Conservation (phyloP, 2,329 filamentous ascomycete genomes). For the Paecilomyces niveus region DNA sequence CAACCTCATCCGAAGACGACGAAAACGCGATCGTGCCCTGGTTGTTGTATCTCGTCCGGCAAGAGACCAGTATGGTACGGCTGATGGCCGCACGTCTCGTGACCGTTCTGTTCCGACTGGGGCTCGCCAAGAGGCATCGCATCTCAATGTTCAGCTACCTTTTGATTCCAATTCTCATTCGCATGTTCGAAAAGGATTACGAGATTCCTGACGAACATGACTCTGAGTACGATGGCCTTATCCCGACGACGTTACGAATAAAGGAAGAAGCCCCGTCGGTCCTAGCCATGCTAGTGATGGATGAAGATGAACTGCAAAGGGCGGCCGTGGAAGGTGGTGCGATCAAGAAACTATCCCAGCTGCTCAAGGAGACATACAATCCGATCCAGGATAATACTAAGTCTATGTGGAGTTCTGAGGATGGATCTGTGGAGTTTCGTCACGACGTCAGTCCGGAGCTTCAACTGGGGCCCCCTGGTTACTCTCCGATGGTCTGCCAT, state of each 20-base stretch:
- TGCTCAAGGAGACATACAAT: constrained; percentile 62
- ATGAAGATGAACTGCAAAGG: constrained; percentile 72
- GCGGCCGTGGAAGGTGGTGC: constrained; percentile 67
- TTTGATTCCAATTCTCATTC: constrained; percentile 62
- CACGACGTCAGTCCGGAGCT: constrained; percentile 26
- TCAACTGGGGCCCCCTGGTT: constrained; percentile 54
- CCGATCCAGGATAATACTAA: constrained; percentile 42
- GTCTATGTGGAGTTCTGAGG: constrained; percentile 49
- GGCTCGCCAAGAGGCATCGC: constrained; percentile 57
- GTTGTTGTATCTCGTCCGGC: constrained; percentile 59
- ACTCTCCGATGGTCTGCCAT: constrained; percentile 57
- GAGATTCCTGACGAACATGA: constrained; percentile 33
- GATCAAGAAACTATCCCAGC: constrained; percentile 54
- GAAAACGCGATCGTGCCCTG: constrained; percentile 69
- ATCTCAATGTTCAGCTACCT: constrained; percentile 60
- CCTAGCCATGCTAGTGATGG: constrained; percentile 69
- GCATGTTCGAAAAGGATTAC: constrained; percentile 54
- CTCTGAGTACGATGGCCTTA: constrained; percentile 28
- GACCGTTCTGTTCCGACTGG: constrained; percentile 61
- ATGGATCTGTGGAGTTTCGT: constrained; percentile 5
- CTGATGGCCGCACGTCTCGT: constrained; percentile 64
- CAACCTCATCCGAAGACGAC: constrained; percentile 47
- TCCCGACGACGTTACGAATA: constrained; percentile 44
- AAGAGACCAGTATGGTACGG: constrained; percentile 51
- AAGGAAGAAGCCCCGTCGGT: constrained; percentile 67